Base-by-base conservation (phyloP, 352 stramenopile genomes). In the Halophytophthora batemanensis region DNA sequence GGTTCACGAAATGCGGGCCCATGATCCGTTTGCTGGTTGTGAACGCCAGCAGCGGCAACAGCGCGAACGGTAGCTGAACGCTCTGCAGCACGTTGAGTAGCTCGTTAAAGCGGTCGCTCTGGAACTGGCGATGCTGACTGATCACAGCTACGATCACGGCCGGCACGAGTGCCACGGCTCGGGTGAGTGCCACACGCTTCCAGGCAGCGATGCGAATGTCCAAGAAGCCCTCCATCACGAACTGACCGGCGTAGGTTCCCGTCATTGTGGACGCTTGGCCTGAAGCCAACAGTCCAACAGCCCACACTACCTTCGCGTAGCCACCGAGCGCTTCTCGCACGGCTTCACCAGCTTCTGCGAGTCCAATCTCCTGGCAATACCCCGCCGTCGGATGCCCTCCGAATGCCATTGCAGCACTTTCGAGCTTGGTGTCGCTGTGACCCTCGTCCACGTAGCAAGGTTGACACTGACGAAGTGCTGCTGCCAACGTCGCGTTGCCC, bases 211-310 rank as follows among this genome's bases (percentile, higher is more conserved):
- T 77, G 33, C 77, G 62, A 11, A 97, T 69, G 38, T 96, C 61
- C 11, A 98, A 55, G 60, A 98, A 98, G 12, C 89, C 93, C 47
- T 97, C 87, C 83, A 97, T 98, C 18, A 98, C 84, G 39, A 96
- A 96, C 65, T 98, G 93, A 6, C 91, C 91, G 3, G 93, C 90
- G 57, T 96, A 98, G 13, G 93, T 98, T 6, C 87, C 93, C 1
- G 93, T 97, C 76, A 98, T 97, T 4, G 90, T 96, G 13, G 73
- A 89, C 38, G 77, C 86, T 52, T 97, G 88, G 6, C 91, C 91
- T 0, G 93, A 94, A 1, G 93, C 93, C 18, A 98, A 65, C 40
- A 98, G 53, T 0, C 89, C 93, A 29, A 98, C 77, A 5, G 78
- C 90, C 89, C 91, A 98, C 13, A 98, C 64, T 36, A 85, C 59